These are phyloP conservation scores for Coemansia sp. DNA, from an alignment of 192 early-diverging fungal genomes.

Conservation along the genomic window DNA sequence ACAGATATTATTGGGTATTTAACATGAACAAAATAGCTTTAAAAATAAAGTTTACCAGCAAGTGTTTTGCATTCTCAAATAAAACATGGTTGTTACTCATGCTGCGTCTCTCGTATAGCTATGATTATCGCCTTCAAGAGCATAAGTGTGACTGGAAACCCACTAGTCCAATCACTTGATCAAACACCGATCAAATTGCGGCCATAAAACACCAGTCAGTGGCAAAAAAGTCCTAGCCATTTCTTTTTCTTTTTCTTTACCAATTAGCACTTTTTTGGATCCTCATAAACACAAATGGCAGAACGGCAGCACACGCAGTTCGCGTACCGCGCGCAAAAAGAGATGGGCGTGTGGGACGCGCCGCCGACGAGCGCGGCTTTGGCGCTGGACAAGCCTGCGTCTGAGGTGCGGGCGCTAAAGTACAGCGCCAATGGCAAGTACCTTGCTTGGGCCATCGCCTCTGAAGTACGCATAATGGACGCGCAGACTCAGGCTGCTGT, in stretches of 20 bases:
- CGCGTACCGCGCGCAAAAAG: conserved; percentile 47
- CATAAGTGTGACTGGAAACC: too few species aligned
- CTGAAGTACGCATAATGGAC: conserved; percentile 68
- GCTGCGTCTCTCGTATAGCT: too few species aligned
- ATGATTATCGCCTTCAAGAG: too few species aligned
- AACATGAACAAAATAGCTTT: too few species aligned
- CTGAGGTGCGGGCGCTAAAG: conserved; percentile 44
- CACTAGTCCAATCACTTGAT: background rate
- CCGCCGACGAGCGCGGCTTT: conserved; percentile 27
- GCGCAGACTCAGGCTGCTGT: conserved; percentile 63
- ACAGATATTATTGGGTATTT: too few species aligned
- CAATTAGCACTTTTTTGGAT: background rate
- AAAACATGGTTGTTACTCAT: too few species aligned
- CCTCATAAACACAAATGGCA: conserved; percentile 22
- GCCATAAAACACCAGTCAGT: background rate
- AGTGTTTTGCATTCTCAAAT: too few species aligned
- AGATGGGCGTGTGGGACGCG: conserved; percentile 41
- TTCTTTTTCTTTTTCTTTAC: background rate
- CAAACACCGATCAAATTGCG: background rate
- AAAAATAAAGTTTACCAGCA: too few species aligned
- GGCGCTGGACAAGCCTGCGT: conserved; percentile 18
- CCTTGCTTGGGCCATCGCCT: conserved; percentile 65
- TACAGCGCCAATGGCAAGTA: conserved; percentile 75
- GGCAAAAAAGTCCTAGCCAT: background rate
- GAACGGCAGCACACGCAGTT: conserved; percentile 38